Base-by-base conservation (phyloP, 1,284 basidiomycete species). In the Hemileia vastatrix region DNA sequence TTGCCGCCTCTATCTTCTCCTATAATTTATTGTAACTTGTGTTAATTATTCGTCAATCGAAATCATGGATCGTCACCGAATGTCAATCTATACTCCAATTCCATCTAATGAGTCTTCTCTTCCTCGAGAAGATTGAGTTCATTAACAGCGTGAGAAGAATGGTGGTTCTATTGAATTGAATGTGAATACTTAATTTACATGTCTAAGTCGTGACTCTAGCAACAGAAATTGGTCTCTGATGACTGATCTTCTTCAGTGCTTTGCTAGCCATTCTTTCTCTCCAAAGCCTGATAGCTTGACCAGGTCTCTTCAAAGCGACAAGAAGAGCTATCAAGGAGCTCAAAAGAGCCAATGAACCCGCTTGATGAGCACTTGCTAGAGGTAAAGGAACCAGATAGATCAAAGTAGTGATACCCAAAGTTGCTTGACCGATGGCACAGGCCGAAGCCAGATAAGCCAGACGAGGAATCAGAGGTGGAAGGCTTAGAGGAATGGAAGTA, bases 321-420 rank as follows among this genome's bases (percentile, higher is more conserved):
- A 65, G 23, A 11, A 70, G 59, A 52, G 68, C 63, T 1, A 67
- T 45, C 27, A 71, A 52, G n/a, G 66, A 49, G 4, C 57, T 66
- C 18, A 75, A 59, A 27, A 74, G 49, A 6, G 67, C 70, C 18
- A 75, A 51, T 4, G 66, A 57, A 6, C 72, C 72, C 2, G 66
- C 73, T 58, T 75, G 73, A 54, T 75, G 73, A 19, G 70, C 67
- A 19, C 66, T 67, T 4, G 73, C 73, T 8, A 75, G 66, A 13
- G 72, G 67, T 49, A 75, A 68, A 15, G 73, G 73, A 1, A 75
- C 73, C 67, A 75, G 68, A 64, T 75, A 74, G 56, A 75, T 67
- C 27, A 75, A 65, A 32, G 73, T 75, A 4, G 68, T 63, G 43
- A 75, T 75, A 18, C 73, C 73, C 24, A 75, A 57, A 8, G 70